These are phyloP conservation scores for Elasticomyces elasticus DNA, from an alignment of 495 filamentous ascomycete genomes.

Conservation along the genomic window DNA sequence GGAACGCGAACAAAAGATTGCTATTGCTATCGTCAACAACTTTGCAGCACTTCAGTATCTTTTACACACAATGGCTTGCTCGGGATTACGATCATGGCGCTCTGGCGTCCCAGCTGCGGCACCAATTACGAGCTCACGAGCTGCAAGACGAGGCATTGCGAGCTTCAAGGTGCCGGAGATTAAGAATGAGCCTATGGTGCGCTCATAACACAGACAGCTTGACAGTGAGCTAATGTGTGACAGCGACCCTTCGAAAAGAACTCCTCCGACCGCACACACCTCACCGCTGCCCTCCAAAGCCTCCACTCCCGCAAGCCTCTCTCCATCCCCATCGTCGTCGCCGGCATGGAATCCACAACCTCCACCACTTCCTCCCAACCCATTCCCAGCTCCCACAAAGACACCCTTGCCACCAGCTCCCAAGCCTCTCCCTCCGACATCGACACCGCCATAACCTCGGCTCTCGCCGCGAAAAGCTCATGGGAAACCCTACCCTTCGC, in stretches of 20 bases:
- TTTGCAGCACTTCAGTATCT: not conserved
- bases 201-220: conserved; percentile 22
- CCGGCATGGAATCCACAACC: conserved; percentile 58
- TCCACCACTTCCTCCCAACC: conserved; percentile 48
- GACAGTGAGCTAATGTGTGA: not conserved
- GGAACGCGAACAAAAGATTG: not conserved
- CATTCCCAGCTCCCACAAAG: conserved; percentile 64
- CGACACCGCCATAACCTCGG: conserved; percentile 62
- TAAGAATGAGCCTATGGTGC: conserved; percentile 87
- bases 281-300: conserved; percentile 57
- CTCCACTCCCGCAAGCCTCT: conserved; percentile 52
- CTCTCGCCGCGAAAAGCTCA: conserved; percentile 65
- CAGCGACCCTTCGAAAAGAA: conserved; percentile 83
- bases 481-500: conserved; percentile 79
- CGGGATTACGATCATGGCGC: not conserved
- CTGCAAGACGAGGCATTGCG: conserved; percentile 41
- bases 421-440: conserved; percentile 65
- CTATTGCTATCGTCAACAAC: not conserved
- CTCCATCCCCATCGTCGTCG: conserved; percentile 68
- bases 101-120: not conserved
- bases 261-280: conserved; percentile 61
- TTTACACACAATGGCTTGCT: not conserved
- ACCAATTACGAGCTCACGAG: not conserved
- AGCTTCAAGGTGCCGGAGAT: conserved; percentile 80
- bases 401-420: conserved; percentile 68